Base-by-base conservation (phyloP, 2,329 filamentous ascomycete genomes). In the Endothia cerciana region DNA sequence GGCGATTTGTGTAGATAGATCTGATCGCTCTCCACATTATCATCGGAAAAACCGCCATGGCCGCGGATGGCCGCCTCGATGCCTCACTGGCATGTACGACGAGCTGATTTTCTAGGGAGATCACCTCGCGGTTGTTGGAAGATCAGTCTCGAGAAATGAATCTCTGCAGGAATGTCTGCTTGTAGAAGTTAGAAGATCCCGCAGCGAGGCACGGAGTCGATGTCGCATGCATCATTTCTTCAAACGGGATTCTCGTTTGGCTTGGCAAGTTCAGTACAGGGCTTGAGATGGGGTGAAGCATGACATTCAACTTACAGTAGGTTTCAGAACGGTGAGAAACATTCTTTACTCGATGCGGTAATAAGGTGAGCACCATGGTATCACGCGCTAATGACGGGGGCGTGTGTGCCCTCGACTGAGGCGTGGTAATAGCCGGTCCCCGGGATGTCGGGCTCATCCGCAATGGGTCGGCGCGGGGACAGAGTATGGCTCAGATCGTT, bases 351-450 rank as follows among this genome's bases (percentile, higher is more conserved):
- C 15, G 8, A 15, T 28, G 47, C 4, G n/a, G n/a, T 4, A 25
- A 51, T 15, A 28, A 28, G 13, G 47, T 7, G 47, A 28, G 22
- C 47, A 17, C 11, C 13, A 51, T 28, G 25, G n/a, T 22, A 49
- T 25, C n/a, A 55, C 15, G 28, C 30, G 51, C 51, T 55, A 55
- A n/a, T 8, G 15, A 11, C 13, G n/a, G 19, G 51, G 51, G 28
- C 28, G 51, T 28, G 51, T 55, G 28, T 33, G 51, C 51, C 49
- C 11, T 28, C 8, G 15, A 36, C 30, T 11, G 47, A 57, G 64
- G 64, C 64, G 64, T 60, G 62, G 51, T 43, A 55, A 58, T 64
- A 64, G 65, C 43, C 65, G 65, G 65, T 43, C 65, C 53, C 51
- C 57, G 56, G 55, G 41, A 33, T 51, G 41, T 49, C 62, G 30